Conservation (phyloP, 2,329 filamentous ascomycete genomes). For the Periglandula ipomoeae region DNA sequence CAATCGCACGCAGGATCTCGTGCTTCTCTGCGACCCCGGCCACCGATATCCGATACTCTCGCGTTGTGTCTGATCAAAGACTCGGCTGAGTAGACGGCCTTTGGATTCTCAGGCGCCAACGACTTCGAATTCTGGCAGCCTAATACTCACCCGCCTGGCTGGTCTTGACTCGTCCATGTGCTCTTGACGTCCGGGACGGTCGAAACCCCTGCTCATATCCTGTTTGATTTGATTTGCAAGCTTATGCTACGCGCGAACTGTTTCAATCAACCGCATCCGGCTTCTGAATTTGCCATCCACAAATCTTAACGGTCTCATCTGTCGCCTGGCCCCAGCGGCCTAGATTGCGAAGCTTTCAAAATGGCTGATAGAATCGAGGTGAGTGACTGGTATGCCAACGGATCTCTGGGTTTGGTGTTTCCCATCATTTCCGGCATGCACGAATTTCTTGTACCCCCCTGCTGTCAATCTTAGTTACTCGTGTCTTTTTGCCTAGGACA, state of each 20-base stretch:
- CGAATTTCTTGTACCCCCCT: neutral
- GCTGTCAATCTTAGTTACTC: neutral
- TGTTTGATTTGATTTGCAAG: neutral
- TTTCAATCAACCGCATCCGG: neutral
- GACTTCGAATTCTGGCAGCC: neutral
- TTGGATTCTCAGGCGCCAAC: neutral
- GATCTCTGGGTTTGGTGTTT: neutral
- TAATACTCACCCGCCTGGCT: neutral
- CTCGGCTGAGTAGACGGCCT: no score
- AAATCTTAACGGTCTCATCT: neutral
- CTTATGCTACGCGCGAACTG: neutral
- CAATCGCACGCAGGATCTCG: no score
- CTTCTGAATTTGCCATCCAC: neutral
- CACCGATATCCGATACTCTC: no score
- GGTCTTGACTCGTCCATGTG: neutral
- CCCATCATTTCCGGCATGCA: neutral
- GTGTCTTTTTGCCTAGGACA: neutral
- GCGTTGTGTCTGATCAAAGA: no score
- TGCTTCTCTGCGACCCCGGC: no score
- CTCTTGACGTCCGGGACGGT: neutral
- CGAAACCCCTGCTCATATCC: neutral
- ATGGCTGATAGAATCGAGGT: slow-evolving; percentile 9
- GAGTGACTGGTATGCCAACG: slow-evolving; percentile 1
- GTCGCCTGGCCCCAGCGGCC: neutral
- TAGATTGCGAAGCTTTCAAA: neutral